phyloP scores from a whole-genome alignment of 2,329 filamentous ascomycete genomes.

The Phoma sp. region DNA sequence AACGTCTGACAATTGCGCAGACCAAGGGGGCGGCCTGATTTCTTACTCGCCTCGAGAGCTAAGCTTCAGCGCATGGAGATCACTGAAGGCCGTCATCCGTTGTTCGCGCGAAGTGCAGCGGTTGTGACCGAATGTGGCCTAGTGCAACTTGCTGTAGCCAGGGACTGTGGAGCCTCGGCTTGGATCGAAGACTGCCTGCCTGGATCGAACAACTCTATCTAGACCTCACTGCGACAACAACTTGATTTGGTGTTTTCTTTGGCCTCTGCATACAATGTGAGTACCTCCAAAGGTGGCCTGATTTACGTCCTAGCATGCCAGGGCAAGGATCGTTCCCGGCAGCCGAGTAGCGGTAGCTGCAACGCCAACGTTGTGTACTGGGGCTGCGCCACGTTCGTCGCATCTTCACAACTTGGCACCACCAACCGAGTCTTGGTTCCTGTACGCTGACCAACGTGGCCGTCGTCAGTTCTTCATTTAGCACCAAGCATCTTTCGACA shows the following conservation, averaged over 20 bases:
- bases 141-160: slow-evolving; percentile 5
- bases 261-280: not conserved
- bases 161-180: slow-evolving; percentile 14
- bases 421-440: slow-evolving; percentile 9
- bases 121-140: not conserved
- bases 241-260: not conserved
- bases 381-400: slow-evolving; percentile 30
- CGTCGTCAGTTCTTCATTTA: slow-evolving; percentile 10
- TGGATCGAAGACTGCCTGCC: slow-evolving; percentile 4
- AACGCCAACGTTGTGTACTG: slow-evolving; percentile 6
- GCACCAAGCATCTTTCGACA: not conserved
- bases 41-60: not conserved
- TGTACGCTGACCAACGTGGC: slow-evolving; percentile 15
- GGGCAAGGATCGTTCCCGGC: slow-evolving; percentile 1
- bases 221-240: slow-evolving; percentile 6
- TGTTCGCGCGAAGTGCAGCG: slow-evolving; percentile 13
- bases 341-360: not conserved
- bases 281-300: not conserved
- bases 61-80: not conserved
- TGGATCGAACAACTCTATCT: slow-evolving; percentile 14
- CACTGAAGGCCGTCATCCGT: slow-evolving; percentile 3
- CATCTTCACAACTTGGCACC: slow-evolving; percentile 17
- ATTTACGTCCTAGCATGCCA: not conserved
- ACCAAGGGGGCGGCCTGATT: not conserved
- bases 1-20: not conserved